phyloP scores from a whole-genome alignment of 1,284 basidiomycete species.

The Xerocomus tenax region DNA sequence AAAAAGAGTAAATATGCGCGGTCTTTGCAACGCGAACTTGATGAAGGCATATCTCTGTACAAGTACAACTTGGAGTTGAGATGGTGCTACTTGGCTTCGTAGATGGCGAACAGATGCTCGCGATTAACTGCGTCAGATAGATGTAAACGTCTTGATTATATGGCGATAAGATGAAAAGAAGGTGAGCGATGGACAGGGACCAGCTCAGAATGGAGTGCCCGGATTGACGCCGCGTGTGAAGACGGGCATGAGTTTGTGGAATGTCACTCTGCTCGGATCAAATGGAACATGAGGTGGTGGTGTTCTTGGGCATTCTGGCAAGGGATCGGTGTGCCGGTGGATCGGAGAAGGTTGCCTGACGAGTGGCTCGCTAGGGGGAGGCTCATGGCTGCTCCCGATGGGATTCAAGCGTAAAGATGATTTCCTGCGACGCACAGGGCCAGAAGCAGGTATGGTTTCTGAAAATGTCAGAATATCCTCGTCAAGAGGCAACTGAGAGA shows the following conservation, averaged over 20 bases:
- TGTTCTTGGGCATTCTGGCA: slow-evolving; percentile 32
- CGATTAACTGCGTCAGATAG: slow-evolving; percentile 29
- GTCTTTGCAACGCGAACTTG: slow-evolving; percentile 12
- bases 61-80: slow-evolving; percentile 26
- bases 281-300: slow-evolving; percentile 35
- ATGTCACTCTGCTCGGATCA: slow-evolving; percentile 43
- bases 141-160: slow-evolving; percentile 26
- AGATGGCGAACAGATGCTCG: slow-evolving; percentile 18
- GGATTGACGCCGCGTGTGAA: slow-evolving; percentile 28
- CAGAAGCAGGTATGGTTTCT: slow-evolving; percentile 29
- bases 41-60: slow-evolving; percentile 20
- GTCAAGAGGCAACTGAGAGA: slow-evolving; percentile 40
- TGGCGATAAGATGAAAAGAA: slow-evolving; percentile 23
- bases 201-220: slow-evolving; percentile 15
- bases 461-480: slow-evolving; percentile 21
- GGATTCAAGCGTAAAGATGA: slow-evolving; percentile 43
- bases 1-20: slow-evolving; percentile 12
- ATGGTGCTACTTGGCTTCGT: slow-evolving; percentile 21
- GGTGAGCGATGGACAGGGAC: slow-evolving; percentile 2
- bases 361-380: slow-evolving; percentile 10
- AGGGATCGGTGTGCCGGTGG: slow-evolving; percentile 16
- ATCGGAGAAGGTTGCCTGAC: slow-evolving; percentile 17
- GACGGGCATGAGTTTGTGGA: slow-evolving; percentile 56
- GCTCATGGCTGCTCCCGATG: slow-evolving; percentile 26
- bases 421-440: slow-evolving; percentile 52